Evolutionary conservation across 495 filamentous ascomycete genomes (phyloP).

Genomic region (Neurospora discreta): DNA sequence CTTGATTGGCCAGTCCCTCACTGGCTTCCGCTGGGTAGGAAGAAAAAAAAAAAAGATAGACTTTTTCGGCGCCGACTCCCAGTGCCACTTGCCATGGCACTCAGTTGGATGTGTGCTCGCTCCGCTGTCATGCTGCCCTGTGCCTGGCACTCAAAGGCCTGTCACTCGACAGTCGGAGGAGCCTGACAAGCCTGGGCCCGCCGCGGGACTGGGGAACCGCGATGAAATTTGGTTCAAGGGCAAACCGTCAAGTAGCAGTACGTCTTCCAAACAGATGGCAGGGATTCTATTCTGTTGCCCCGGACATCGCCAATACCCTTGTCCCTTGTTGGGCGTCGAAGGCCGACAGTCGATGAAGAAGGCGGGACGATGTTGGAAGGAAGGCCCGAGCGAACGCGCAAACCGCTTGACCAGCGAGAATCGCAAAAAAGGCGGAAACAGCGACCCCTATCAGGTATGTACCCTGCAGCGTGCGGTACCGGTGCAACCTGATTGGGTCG

Average conservation of each 20-base stretch:
- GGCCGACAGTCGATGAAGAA: not conserved
- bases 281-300: not conserved
- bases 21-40: too few species aligned
- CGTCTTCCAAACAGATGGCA: not conserved
- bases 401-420: not conserved
- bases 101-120: not conserved
- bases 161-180: not conserved
- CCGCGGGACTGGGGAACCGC: not conserved
- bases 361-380: not conserved
- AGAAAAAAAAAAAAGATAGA: not conserved
- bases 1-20: not conserved
- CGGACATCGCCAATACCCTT: not conserved
- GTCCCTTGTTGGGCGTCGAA: not conserved
- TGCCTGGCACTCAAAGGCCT: not conserved
- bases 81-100: not conserved
- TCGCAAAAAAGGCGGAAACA: not conserved
- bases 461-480: slow-evolving; percentile 3
- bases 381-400: not conserved
- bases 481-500: slow-evolving; percentile 4
- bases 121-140: not conserved
- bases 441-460: not conserved
- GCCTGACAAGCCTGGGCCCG: not conserved
- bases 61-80: not conserved
- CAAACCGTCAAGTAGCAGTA: not conserved
- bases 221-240: not conserved